Conservation (phyloP, 1,284 basidiomycete genomes). For the Athelia sp. region DNA sequence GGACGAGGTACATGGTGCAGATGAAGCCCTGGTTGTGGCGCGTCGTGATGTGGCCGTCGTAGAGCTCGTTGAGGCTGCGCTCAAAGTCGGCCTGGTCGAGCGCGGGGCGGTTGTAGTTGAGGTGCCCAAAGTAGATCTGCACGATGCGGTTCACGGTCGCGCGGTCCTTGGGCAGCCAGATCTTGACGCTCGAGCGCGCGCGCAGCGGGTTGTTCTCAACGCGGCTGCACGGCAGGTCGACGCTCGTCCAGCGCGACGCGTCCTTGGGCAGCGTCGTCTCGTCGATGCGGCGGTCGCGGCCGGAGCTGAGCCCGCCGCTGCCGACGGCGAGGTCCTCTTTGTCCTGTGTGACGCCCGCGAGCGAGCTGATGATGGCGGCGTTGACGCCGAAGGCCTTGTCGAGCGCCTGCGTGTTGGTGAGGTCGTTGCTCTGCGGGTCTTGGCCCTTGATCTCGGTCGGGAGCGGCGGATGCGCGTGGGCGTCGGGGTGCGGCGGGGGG, state of each 20-base stretch:
- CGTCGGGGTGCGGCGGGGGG: slow-evolving; percentile 25
- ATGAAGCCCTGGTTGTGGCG: slow-evolving; percentile 70
- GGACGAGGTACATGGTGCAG: slow-evolving; percentile 68
- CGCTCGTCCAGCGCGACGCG: slow-evolving; percentile 50
- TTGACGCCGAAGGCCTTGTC: slow-evolving; percentile 77
- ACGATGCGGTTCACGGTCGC: slow-evolving; percentile 56
- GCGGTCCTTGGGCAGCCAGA: slow-evolving; percentile 74
- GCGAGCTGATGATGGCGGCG: slow-evolving; percentile 56
- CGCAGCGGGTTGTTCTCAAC: slow-evolving; percentile 24
- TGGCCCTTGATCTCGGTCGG: slow-evolving; percentile 66
- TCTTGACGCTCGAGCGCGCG: slow-evolving; percentile 32
- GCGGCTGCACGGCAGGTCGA: slow-evolving; percentile 45
- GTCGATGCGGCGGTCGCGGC: slow-evolving; percentile 56
- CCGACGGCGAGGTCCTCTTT: slow-evolving; percentile 74
- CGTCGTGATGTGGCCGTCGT: slow-evolving; percentile 40
- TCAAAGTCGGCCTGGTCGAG: slow-evolving; percentile 64
- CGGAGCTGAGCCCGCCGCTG: slow-evolving; percentile 60
- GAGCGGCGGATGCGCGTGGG: too few relatives aligned
- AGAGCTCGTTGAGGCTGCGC: slow-evolving; percentile 55
- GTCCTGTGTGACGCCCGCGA: slow-evolving; percentile 41
- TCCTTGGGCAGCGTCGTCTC: slow-evolving; percentile 59
- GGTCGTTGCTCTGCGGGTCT: slow-evolving; percentile 72
- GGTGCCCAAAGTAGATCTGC: slow-evolving; percentile 65
- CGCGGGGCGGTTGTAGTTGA: slow-evolving; percentile 75
- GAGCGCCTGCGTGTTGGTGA: slow-evolving; percentile 66